Base-by-base conservation (phyloP, 805 yeast genomes). In the Pichia scutulata region DNA sequence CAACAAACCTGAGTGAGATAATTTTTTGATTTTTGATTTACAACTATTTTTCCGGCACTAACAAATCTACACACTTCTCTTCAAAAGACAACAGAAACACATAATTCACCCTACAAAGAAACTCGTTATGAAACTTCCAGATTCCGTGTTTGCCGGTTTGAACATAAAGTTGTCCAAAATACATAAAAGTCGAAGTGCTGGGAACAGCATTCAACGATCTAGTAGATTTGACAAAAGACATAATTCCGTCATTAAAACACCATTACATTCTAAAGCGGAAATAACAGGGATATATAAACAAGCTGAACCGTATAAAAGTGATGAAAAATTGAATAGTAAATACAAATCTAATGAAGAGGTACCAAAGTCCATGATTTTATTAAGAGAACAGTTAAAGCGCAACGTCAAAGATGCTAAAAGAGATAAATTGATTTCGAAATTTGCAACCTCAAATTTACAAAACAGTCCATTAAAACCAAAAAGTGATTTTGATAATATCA, bases 401-500 rank as follows among this genome's bases (percentile, higher is more conserved):
- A 43, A 26, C 14, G 21, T 21, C 9, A 28, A 21, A 28, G 28
- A 21, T 28, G 18, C 39, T 2, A 19, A 10, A 24, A 25, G 23
- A n/a, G 30, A 41, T 21, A 30, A 33, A 33, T 36, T 9, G 40
- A 33, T 33, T 33, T 33, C 48, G 7, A 44, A 41, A 18, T 49
- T 44, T 44, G 48, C 48, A 19, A 41, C 42, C 4, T 49, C 52
- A 2, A 49, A 44, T 28, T 10, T 44, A 23, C 37, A 25, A 4
- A 37, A 24, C 19, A 42, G 46, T 12, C 23, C 48, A 7, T 39
- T 44, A 40, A 30, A 39, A 26, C 43, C 52, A 0, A 53, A 57
- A 39, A 54, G 55, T 36, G 61, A 56, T 26, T 59, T 57, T 47
- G 61, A 60, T 43, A 39, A 48, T 22, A 50, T 60, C 12, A 49